Evolutionary conservation across 495 filamentous ascomycete genomes (phyloP).

Genomic region (Aspergillus nidulans): DNA sequence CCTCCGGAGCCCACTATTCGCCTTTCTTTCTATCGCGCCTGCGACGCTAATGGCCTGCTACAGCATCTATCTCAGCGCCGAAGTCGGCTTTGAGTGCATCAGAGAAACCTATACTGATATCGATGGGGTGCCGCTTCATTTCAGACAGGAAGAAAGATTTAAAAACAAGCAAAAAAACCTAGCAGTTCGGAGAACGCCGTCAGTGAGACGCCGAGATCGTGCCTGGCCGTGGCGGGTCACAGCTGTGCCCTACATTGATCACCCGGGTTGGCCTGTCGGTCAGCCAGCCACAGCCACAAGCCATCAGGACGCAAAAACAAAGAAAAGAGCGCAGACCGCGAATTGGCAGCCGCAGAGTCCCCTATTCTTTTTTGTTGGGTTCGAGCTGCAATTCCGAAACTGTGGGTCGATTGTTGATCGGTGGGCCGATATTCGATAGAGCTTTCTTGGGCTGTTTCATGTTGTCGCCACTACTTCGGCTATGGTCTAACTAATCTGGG

Average conservation of each 20-base stretch:
- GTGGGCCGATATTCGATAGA: slow-evolving; percentile 4
- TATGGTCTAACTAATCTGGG: background rate
- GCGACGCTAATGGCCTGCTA: background rate
- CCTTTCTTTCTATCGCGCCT: background rate
- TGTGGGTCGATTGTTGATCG: slow-evolving; percentile 10
- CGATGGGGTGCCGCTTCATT: too few species aligned
- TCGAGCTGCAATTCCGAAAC: background rate
- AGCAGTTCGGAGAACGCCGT: background rate
- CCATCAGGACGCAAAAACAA: background rate
- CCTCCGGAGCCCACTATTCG: background rate
- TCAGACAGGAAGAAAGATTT: too few species aligned
- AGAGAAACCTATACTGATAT: too few species aligned
- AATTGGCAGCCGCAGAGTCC: background rate
- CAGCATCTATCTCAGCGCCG: too few species aligned
- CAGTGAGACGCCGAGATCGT: background rate
- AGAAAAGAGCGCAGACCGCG: background rate
- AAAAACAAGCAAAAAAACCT: too few species aligned
- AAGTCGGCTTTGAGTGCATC: background rate
- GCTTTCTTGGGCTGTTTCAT: slow-evolving; percentile 2
- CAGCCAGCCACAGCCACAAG: background rate
- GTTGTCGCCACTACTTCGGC: background rate
- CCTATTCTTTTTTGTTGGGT: background rate
- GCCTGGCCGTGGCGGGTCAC: background rate
- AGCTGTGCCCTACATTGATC: background rate
- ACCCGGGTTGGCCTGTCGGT: background rate